Conservation (phyloP, 2,329 filamentous ascomycete species). For the Scedosporium apiospermum region DNA sequence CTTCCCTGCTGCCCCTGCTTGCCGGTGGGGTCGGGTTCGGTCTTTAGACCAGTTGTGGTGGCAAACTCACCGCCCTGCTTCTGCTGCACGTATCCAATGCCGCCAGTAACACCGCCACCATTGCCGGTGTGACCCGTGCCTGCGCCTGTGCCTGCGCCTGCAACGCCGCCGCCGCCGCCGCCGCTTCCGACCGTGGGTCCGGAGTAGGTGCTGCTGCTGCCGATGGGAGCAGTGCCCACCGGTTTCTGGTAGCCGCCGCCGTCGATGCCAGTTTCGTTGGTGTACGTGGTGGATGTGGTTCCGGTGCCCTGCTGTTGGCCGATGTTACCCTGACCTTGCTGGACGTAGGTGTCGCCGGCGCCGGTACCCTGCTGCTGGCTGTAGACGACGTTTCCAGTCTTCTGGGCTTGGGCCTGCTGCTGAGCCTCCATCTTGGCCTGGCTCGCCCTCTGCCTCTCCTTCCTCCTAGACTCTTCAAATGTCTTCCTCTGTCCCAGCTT, state of each 20-base stretch:
- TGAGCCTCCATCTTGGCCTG: not conserved
- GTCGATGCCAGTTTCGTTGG: not conserved
- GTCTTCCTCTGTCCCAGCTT: slow-evolving; percentile 22
- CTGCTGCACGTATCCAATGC: not conserved
- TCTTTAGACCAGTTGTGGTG: not conserved
- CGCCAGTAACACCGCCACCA: not conserved
- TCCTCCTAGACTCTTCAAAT: not conserved
- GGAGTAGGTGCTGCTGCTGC: not conserved
- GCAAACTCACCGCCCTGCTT: not conserved
- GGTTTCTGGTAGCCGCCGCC: not conserved
- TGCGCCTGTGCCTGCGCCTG: no score
- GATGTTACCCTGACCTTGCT: no score
- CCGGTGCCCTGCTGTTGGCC: not conserved
- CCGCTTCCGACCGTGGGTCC: not conserved
- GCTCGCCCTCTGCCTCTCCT: not conserved
- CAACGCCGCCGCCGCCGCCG: not conserved
- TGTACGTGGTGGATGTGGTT: not conserved
- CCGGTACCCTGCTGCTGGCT: not conserved
- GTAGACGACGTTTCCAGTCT: not conserved
- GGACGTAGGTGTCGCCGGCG: not conserved
- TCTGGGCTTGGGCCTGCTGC: not conserved
- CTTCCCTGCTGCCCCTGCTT: not conserved
- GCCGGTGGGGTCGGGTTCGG: not conserved
- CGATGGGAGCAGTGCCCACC: not conserved
- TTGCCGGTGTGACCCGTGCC: not conserved